Evolutionary conservation across 495 filamentous ascomycete genomes (phyloP), one percentile per base, ranked within the genome.

Genomic region (Platismatia glauca): DNA sequence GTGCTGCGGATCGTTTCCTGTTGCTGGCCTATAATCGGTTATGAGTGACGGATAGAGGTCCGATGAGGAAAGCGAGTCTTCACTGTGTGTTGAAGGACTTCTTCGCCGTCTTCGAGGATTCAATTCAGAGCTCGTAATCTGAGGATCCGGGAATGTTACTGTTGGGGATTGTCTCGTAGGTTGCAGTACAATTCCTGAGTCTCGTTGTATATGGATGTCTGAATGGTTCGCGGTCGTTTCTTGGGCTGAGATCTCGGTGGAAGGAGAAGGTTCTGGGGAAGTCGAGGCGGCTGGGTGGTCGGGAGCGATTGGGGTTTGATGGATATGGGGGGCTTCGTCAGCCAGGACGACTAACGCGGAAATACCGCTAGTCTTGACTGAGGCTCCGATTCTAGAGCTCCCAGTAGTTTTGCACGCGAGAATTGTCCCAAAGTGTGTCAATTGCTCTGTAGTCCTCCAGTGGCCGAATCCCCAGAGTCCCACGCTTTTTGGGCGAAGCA

Each of bases 271-370:
- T 63, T 73, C 33, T 60, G 61, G 65, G 71, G 71, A 53, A 50
- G 61, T 72, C 72, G 75, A 63, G 44, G 67, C 68, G 75, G 69
- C 62, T 74, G 84, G 82, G 77, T 77, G 71, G 82, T 83, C 84
- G 83, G 84, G 71, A 74, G 78, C 71, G 81, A 77, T 72, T 76
- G 78, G 80, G 77, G 82, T 73, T 68, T 75, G 69, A 61, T 72
- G 71, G 67, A 74, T 73, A 60, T 73, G 71, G 67, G 77, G 68
- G 68, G 66, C 70, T 75, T 83, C 75, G 79, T 82, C 74, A 76
- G 83, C 85, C 85, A 88, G 85, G 78, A 83, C 84, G 83, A 81
- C 76, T 59, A 68, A 69, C 60, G 63, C 69, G 71, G 78, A 75
- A 74, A 70, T 76, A 75, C 80, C 75, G 76, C 74, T 69, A 71